Evolutionary conservation across 2,329 filamentous ascomycete species (phyloP).

Genomic region (Graphilbum ipis-grandicollis): DNA sequence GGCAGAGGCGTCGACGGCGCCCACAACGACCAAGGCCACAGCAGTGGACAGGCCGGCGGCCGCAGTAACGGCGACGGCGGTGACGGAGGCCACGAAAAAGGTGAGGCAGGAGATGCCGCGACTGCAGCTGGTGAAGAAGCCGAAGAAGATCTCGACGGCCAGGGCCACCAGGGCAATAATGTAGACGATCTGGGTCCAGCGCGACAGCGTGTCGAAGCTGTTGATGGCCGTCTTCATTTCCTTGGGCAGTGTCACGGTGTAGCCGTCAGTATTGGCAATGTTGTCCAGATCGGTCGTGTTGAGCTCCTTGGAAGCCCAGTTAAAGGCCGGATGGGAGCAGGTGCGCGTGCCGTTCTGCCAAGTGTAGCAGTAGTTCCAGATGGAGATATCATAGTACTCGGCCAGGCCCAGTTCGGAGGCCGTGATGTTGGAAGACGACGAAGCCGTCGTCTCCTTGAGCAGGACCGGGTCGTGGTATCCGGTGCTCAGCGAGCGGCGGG

Average conservation of each 20-base stretch:
- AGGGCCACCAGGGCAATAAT: conserved; percentile 56
- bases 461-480: conserved; percentile 5
- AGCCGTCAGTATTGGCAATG: conserved; percentile 29
- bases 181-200: conserved; percentile 74
- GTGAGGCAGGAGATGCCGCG: conserved; percentile 68
- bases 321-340: conserved; percentile 54
- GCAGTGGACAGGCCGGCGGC: conserved; percentile 60
- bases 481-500: not conserved
- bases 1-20: conserved; percentile 47
- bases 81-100: conserved; percentile 54
- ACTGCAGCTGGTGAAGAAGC: conserved; percentile 69
- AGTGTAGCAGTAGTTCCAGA: conserved; percentile 76
- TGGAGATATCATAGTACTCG: conserved; percentile 62
- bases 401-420: conserved; percentile 43
- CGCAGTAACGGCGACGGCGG: conserved; percentile 34
- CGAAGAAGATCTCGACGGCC: conserved; percentile 54
- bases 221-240: conserved; percentile 50
- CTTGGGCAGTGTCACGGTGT: conserved; percentile 45
- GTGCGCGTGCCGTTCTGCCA: conserved; percentile 34
- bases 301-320: conserved; percentile 63
- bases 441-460: not conserved
- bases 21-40: conserved; percentile 52
- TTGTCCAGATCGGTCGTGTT: conserved; percentile 40
- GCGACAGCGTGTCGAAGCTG: conserved; percentile 54
- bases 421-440: conserved; percentile 28